phyloP scores from a whole-genome alignment of 495 filamentous ascomycete species.

The Lasiosphaeria hispida region DNA sequence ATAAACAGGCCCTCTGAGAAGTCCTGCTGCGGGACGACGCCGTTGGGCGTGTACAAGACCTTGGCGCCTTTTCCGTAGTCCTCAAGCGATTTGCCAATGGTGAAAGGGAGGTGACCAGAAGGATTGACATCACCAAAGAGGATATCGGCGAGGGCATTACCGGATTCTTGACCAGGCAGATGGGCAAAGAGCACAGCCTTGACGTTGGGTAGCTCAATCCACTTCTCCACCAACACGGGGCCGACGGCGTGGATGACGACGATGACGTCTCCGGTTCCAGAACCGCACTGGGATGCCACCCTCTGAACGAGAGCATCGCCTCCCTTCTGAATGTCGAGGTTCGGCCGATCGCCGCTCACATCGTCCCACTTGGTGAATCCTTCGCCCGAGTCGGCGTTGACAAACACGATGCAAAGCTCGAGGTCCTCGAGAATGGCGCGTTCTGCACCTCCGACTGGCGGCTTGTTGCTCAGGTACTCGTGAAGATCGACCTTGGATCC shows the following conservation, averaged over 20 bases:
- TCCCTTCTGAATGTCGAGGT: slow-evolving; percentile 73
- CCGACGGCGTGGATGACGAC: slow-evolving; percentile 92
- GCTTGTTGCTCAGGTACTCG: slow-evolving; percentile 58
- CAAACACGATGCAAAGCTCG: slow-evolving; percentile 69
- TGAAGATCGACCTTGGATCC: slow-evolving; percentile 57
- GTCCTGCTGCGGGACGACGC: slow-evolving; percentile 74
- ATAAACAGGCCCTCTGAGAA: slow-evolving; percentile 82
- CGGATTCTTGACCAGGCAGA: slow-evolving; percentile 87
- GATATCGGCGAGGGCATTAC: slow-evolving; percentile 79
- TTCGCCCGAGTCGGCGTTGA: slow-evolving; percentile 62
- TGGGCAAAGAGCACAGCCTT: slow-evolving; percentile 84
- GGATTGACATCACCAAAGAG: slow-evolving; percentile 84
- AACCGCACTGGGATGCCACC: slow-evolving; percentile 69
- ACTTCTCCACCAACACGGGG: slow-evolving; percentile 78
- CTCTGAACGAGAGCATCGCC: slow-evolving; percentile 69
- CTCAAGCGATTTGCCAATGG: slow-evolving; percentile 72
- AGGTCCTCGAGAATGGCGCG: slow-evolving; percentile 42
- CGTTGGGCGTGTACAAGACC: slow-evolving; percentile 72
- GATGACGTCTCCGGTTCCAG: slow-evolving; percentile 62
- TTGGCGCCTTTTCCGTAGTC: slow-evolving; percentile 82
- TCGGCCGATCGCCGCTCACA: slow-evolving; percentile 77
- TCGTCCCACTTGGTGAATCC: slow-evolving; percentile 61
- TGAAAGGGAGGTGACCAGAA: slow-evolving; percentile 85
- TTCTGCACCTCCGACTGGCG: slow-evolving; percentile 22
- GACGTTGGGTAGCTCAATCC: slow-evolving; percentile 75